Conservation (phyloP, 1,284 basidiomycete species). For the Cystobasidiaceae sp. region DNA sequence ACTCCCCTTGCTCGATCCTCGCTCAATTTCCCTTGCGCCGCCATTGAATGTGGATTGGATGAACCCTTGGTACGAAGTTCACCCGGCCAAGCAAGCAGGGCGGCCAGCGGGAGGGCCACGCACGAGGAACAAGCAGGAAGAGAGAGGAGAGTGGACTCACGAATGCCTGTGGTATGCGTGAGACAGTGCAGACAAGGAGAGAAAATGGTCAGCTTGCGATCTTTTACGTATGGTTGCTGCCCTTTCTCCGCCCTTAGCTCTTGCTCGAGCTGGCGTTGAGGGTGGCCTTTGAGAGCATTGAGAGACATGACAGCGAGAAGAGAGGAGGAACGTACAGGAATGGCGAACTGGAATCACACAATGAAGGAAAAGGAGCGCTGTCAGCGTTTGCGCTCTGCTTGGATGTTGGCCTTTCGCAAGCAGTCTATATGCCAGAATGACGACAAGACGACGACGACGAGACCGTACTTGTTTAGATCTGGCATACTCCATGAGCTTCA, state of each 20-base stretch:
- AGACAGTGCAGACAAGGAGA: not conserved
- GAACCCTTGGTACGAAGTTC: no score
- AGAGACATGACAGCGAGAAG: not conserved
- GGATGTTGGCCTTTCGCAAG: not conserved
- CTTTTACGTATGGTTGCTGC: no score
- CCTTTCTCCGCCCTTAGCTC: no score
- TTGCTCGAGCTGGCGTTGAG: no score
- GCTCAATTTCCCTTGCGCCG: no score
- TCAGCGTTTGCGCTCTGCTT: not conserved
- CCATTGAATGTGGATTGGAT: no score
- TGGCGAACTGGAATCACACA: conserved; percentile 32
- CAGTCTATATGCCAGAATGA: no score
- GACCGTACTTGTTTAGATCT: conserved; percentile 73
- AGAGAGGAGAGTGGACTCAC: conserved; percentile 20
- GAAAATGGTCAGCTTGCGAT: no score
- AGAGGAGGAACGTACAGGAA: conserved; percentile 31
- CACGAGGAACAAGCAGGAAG: not conserved
- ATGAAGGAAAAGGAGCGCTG: not conserved
- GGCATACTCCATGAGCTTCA: conserved; percentile 83
- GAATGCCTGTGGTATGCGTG: conserved; percentile 8
- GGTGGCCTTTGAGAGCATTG: no score
- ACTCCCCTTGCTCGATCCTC: no score
- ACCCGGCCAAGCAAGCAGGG: not conserved
- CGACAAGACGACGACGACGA: no score
- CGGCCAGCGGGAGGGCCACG: not conserved